phyloP scores from a whole-genome alignment of 345 rosid genomes.

The Acer saccharum region DNA sequence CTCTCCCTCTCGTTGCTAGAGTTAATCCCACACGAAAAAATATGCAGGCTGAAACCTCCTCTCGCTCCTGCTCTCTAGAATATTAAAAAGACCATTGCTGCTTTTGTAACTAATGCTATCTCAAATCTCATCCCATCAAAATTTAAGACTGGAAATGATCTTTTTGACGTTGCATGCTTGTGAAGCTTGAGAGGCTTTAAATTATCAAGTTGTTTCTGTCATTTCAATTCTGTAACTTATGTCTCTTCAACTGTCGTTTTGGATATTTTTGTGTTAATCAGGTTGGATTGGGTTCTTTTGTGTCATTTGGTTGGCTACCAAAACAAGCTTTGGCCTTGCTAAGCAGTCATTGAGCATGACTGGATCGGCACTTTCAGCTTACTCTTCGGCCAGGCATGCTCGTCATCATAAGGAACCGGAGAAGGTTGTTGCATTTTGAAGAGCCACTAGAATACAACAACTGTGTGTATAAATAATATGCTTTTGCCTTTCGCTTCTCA shows the following conservation, averaged over 20 bases:
- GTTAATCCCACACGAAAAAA: no score
- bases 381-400: constrained; percentile 33
- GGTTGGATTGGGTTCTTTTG: constrained; percentile 93
- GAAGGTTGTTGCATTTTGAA: constrained; percentile 25
- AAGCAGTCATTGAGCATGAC: constrained; percentile 58
- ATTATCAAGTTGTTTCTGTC: not conserved
- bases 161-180: not conserved
- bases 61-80: no score
- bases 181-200: not conserved
- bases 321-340: constrained; percentile 57
- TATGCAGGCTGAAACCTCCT: no score
- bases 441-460: not conserved
- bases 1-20: no score
- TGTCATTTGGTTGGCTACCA: constrained; percentile 65
- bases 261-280: constrained; percentile 35
- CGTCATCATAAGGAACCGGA: constrained; percentile 26
- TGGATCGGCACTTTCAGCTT: constrained; percentile 64
- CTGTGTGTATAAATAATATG: not conserved
- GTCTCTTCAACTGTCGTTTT: not conserved
- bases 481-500: not conserved
- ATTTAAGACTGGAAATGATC: not conserved
- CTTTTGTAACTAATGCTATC: no score
- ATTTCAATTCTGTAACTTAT: not conserved
- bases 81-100: no score
- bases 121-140: no score